Conservation (phyloP, 2,329 filamentous ascomycete genomes). For the Colletotrichum theobromicola region DNA sequence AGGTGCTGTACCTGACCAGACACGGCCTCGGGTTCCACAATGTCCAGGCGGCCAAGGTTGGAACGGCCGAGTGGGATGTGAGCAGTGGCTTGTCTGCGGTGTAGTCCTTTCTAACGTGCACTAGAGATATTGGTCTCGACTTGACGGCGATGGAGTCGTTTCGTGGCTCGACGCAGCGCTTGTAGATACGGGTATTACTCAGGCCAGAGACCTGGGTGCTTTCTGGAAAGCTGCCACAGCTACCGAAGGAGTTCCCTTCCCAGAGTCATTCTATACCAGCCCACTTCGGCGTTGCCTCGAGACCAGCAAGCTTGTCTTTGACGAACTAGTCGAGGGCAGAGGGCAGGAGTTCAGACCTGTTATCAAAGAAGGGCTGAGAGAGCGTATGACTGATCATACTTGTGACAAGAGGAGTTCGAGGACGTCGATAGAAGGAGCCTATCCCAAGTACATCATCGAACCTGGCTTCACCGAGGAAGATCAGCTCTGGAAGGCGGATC, state of each 20-base stretch:
- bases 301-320: constrained; percentile 59
- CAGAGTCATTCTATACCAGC: constrained; percentile 60
- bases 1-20: constrained; percentile 58
- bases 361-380: constrained; percentile 64
- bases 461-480: constrained; percentile 60
- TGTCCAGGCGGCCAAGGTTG: constrained; percentile 59
- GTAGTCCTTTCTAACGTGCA: fast-evolving
- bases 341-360: constrained; percentile 51
- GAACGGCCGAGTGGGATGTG: constrained; percentile 61
- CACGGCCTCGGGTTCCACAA: constrained; percentile 61
- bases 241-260: constrained; percentile 54
- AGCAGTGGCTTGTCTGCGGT: constrained; percentile 14
- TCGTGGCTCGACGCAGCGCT: constrained; percentile 52
- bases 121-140: constrained; percentile 40
- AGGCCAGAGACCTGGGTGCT: constrained; percentile 54
- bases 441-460: constrained; percentile 58
- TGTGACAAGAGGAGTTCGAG: constrained; percentile 61
- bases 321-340: constrained; percentile 38
- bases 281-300: constrained; percentile 64
- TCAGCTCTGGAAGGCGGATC: constrained; percentile 51
- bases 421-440: constrained; percentile 52
- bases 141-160: constrained; percentile 41
- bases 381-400: constrained; percentile 65
- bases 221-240: constrained; percentile 56
- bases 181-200: constrained; percentile 54